A percentile compares a stretch with the other conserved stretches of the same genome.
These are phyloP conservation scores for Candida sanyiensis DNA, from an alignment of 805 yeast genomes.

Conservation along the genomic window DNA sequence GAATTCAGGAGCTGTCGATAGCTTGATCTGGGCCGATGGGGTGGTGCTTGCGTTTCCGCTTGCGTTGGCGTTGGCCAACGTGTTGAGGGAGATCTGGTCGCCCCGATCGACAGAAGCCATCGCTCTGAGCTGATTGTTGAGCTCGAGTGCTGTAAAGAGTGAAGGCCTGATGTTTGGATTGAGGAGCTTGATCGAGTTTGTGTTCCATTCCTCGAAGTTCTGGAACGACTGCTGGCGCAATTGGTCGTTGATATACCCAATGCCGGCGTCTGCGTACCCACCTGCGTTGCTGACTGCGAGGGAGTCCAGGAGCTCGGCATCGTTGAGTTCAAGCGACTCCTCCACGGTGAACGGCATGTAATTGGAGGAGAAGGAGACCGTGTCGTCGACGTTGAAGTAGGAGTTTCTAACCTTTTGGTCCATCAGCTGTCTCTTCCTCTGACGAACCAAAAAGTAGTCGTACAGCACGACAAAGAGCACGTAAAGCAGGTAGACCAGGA, in stretches of 20 bases:
- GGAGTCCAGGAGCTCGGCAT: conserved; percentile 18
- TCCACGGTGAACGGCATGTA: conserved; percentile 11
- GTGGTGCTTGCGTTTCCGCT: background rate
- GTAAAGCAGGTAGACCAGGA: conserved; percentile 50
- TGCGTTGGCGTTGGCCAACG: conserved; percentile 4
- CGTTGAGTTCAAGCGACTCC: conserved; percentile 20
- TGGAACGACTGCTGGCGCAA: conserved; percentile 6
- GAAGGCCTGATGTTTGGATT: conserved; percentile 20
- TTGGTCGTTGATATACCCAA: conserved; percentile 10
- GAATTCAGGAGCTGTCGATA: conserved; percentile 21
- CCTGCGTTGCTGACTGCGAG: conserved; percentile 5
- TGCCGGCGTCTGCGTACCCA: conserved; percentile 5
- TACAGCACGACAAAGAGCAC: conserved; percentile 41
- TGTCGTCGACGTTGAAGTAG: conserved; percentile 6
- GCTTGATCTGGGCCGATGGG: conserved; percentile 9
- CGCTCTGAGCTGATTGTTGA: conserved; percentile 17
- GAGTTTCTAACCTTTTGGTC: conserved; percentile 24
- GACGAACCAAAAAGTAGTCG: conserved; percentile 20
- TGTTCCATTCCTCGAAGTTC: conserved; percentile 8
- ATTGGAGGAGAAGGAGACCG: conserved; percentile 6
- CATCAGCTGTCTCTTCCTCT: conserved; percentile 15
- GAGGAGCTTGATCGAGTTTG: conserved; percentile 11
- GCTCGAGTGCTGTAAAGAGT: conserved; percentile 21
- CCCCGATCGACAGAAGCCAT: conserved; percentile 3
- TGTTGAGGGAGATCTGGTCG: conserved; percentile 14